These are phyloP conservation scores for Fusarium floridanum DNA, from an alignment of 2,329 filamentous ascomycete species.

Conservation along the genomic window DNA sequence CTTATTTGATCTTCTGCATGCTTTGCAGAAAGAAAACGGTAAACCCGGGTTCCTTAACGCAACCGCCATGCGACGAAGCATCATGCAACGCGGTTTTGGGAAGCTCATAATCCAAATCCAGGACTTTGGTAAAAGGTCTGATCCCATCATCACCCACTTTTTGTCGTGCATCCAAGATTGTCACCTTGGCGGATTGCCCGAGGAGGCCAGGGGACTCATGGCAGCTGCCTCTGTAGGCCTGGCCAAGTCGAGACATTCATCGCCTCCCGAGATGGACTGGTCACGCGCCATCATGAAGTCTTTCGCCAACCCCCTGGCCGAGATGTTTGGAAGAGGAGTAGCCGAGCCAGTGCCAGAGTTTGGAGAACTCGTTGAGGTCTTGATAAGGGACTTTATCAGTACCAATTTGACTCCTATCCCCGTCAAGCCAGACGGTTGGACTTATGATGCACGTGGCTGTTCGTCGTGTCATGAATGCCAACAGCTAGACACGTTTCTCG, in stretches of 20 bases:
- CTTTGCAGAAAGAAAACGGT: not conserved
- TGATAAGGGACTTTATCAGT: constrained; percentile 8
- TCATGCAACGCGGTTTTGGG: constrained; percentile 3
- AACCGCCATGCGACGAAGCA: constrained; percentile 2
- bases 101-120: constrained; percentile 4
- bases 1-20: constrained; percentile 8
- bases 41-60: not conserved
- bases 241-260: not conserved
- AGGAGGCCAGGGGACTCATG: constrained; percentile 2
- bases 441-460: constrained; percentile 18
- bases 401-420: not conserved
- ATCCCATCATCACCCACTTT: too few species aligned
- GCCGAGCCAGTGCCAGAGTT: not conserved
- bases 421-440: not conserved
- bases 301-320: too few species aligned
- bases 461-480: not conserved
- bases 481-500: not conserved
- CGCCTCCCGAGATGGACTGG: not conserved
- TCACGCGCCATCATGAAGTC: not conserved
- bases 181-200: not conserved
- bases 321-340: not conserved
- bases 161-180: constrained; percentile 9
- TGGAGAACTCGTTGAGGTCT: constrained; percentile 7
- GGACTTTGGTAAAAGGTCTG: too few species aligned
- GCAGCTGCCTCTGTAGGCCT: not conserved